Percentiles rank a stretch among this genome's conserved stretches.
These are phyloP conservation scores for Scytalidium sp. DNA, from an alignment of 2,329 filamentous ascomycete species.

Conservation along the genomic window DNA sequence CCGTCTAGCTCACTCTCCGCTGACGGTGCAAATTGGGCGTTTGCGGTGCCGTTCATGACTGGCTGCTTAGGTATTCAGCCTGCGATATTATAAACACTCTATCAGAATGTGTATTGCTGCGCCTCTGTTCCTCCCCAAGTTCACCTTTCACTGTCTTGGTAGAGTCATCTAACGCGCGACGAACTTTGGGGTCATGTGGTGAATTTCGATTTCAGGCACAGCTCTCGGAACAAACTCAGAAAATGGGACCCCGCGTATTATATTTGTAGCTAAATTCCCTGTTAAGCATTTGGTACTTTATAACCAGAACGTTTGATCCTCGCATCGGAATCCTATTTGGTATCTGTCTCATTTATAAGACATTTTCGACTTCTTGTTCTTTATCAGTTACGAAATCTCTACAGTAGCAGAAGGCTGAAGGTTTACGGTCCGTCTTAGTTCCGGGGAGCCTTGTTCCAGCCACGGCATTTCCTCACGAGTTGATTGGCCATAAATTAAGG, in stretches of 20 bases:
- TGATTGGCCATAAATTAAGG: neutral
- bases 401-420: neutral
- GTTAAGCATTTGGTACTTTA: neutral
- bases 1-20: neutral
- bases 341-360: neutral
- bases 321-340: no score
- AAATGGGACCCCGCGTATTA: neutral
- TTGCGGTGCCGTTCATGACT: slow-evolving; percentile 14
- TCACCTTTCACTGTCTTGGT: neutral
- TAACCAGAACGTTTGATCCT: no score
- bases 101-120: neutral
- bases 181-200: slow-evolving; percentile 16
- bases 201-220: slow-evolving; percentile 7
- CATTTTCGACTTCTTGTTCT: neutral
- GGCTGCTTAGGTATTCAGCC: neutral
- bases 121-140: neutral
- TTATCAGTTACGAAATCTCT: neutral
- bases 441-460: neutral
- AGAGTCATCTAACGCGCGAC: slow-evolving; percentile 15
- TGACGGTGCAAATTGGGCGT: slow-evolving; percentile 10
- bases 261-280: neutral
- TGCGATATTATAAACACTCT: neutral
- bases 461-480: neutral
- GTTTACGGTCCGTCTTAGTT: neutral
- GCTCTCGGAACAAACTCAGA: slow-evolving; percentile 7